Conservation (phyloP, 2,329 filamentous ascomycete genomes). For the Xylariaceae sp. region DNA sequence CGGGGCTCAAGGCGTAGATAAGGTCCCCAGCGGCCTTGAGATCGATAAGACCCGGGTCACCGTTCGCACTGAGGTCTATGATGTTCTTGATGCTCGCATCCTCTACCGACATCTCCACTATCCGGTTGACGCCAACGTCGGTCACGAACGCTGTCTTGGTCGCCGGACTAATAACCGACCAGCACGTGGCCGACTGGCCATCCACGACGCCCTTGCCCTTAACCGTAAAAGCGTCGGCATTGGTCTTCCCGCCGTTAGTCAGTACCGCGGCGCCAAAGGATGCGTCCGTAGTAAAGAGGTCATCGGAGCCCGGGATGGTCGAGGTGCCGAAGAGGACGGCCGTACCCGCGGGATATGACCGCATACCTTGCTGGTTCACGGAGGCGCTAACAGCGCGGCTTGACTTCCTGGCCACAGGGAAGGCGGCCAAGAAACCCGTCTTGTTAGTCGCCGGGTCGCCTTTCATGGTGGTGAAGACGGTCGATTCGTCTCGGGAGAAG, state of each 20-base stretch:
- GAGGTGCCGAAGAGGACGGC: slow-evolving; percentile 63
- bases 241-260: slow-evolving; percentile 29
- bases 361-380: slow-evolving; percentile 39
- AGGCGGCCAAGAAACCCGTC: slow-evolving; percentile 62
- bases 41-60: slow-evolving; percentile 63
- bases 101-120: slow-evolving; percentile 62
- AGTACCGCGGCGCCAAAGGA: slow-evolving; percentile 63
- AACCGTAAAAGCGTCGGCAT: slow-evolving; percentile 30
- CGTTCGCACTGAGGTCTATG: slow-evolving; percentile 52
- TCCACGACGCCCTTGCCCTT: slow-evolving; percentile 51
- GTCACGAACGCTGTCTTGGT: slow-evolving; percentile 62
- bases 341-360: slow-evolving; percentile 59
- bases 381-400: slow-evolving; percentile 3
- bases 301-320: slow-evolving; percentile 47
- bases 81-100: slow-evolving; percentile 55
- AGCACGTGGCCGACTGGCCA: slow-evolving; percentile 64
- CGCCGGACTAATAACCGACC: slow-evolving; percentile 56
- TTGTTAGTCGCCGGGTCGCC: slow-evolving; percentile 62
- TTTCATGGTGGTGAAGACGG: slow-evolving; percentile 65
- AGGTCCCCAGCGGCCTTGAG: slow-evolving; percentile 58
- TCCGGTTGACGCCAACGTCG: slow-evolving; percentile 57
- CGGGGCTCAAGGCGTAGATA: slow-evolving; percentile 63
- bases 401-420: slow-evolving; percentile 49
- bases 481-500: slow-evolving; percentile 61
- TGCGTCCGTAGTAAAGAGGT: slow-evolving; percentile 63